phyloP scores from a whole-genome alignment of 1,284 basidiomycete species.

The Waitea zeae region DNA sequence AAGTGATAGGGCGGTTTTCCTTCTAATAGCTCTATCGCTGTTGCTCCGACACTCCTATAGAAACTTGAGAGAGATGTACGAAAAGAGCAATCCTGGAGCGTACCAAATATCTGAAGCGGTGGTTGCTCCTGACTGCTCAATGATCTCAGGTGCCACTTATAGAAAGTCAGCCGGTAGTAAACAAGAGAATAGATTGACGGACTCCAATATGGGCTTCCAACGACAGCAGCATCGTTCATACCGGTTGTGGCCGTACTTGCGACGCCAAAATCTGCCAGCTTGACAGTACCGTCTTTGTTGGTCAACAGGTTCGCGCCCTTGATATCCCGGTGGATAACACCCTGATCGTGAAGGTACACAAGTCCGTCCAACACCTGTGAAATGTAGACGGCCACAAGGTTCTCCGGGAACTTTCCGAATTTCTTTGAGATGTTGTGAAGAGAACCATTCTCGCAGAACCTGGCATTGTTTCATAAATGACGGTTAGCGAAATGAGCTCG shows the following conservation, averaged over 20 bases:
- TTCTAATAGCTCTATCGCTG: slow-evolving; percentile 91
- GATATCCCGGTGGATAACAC: slow-evolving; percentile 97
- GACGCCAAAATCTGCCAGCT: slow-evolving; percentile 90
- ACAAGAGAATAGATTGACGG: slow-evolving; percentile 17
- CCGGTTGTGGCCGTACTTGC: slow-evolving; percentile 57
- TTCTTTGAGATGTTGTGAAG: slow-evolving; percentile 90
- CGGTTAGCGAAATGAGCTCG: slow-evolving; percentile 1
- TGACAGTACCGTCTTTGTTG: slow-evolving; percentile 96
- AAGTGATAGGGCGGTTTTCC: slow-evolving; percentile 94
- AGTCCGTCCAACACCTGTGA: slow-evolving; percentile 87
- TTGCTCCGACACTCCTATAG: slow-evolving; percentile 79
- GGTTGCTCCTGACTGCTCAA: slow-evolving; percentile 91
- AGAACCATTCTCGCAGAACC: slow-evolving; percentile 96
- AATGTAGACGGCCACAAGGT: slow-evolving; percentile 90
- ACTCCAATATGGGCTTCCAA: slow-evolving; percentile 97
- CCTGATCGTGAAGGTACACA: slow-evolving; percentile 91
- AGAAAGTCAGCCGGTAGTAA: slow-evolving; percentile 7
- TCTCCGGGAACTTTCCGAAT: slow-evolving; percentile 97
- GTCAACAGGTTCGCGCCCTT: slow-evolving; percentile 96
- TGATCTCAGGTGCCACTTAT: slow-evolving; percentile 91
- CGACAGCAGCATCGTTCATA: slow-evolving; percentile 76
- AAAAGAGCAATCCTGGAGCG: slow-evolving; percentile 7
- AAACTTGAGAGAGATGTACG: slow-evolving; percentile 4
- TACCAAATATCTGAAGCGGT: slow-evolving; percentile 96
- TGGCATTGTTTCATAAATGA: slow-evolving; percentile 12